Evolutionary conservation across 371 early-diverging fungal genomes (phyloP), one percentile per base, ranked within the genome.

Genomic region (Mucor lusitanicus): DNA sequence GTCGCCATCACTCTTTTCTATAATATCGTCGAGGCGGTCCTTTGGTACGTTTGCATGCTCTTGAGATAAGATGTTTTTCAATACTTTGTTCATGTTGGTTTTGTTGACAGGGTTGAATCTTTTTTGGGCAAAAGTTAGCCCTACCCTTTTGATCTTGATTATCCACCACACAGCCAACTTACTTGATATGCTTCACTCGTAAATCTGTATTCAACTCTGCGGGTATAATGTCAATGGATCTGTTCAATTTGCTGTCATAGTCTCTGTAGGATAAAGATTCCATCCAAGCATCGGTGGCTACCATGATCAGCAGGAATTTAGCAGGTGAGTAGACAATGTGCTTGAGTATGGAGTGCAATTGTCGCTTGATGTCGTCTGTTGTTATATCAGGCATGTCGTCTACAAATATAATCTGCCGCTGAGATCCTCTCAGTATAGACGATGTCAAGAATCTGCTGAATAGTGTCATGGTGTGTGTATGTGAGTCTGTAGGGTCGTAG

Each of bases 301-400:
- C 61, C 4, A 82, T 50, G 3, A 79, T 69, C 19, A 82, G 17
- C 6, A 82, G 50, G 28, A 72, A 75, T 0, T 61, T 71, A 0
- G 55, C 23, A 32, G 57, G 19, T 0, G 23, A 33, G 3, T 53
- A 15, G 2, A 72, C 3, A 28, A 53, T 65, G 1, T 37, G 13
- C 23, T 40, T 32, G 19, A 83, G 27, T 1, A 73, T 44, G 3
- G 60, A 21, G 27, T 76, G 77, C 33, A 80, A 80, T 32, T 68
- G 42, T 6, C 11, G 25, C 39, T 70, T 71, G 3, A 68, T 68
- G 0, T 25, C 23, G 3, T 63, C 58, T 4, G 54, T 63, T 0
- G 64, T 66, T n/a, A 83, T 40, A 60, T 83, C 78, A 6, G 83
- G 83, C 27, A 83, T 54, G 53, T 83, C 83, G 32, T 83, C 83